Evolutionary conservation across 208 protist species (phyloP).

Genomic region (Lotmaria passim): DNA sequence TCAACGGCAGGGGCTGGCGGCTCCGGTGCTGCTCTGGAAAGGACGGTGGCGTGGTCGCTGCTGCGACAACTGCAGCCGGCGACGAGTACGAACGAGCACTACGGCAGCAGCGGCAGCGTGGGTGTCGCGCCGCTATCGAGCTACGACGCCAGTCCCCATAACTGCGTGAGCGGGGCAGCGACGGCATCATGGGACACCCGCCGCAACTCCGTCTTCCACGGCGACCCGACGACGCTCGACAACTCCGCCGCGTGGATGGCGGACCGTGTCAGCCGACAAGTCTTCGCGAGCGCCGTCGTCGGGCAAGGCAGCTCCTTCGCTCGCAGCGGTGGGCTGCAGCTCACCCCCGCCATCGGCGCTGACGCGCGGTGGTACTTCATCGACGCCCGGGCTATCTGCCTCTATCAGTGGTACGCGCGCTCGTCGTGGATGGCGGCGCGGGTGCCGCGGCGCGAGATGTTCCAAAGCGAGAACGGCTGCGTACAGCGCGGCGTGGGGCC

Average conservation of each 20-base stretch:
- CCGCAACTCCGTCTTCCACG: constrained; percentile 22
- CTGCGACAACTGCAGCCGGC: constrained; percentile 21
- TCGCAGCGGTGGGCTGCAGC: constrained; percentile 19
- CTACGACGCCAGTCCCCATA: not conserved
- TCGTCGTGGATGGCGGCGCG: constrained; percentile 30
- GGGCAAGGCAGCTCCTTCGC: constrained; percentile 17
- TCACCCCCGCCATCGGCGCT: constrained; percentile 39
- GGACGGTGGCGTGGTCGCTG: constrained; percentile 21
- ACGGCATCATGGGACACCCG: not conserved
- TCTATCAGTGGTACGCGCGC: constrained; percentile 44
- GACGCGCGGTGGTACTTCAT: constrained; percentile 66
- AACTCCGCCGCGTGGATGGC: not conserved
- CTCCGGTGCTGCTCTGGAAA: constrained; percentile 9
- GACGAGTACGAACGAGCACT: constrained; percentile 1
- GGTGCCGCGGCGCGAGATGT: constrained; percentile 52
- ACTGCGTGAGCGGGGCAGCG: constrained; percentile 1
- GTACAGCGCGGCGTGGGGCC: constrained; percentile 35
- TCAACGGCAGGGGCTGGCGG: not conserved
- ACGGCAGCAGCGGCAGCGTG: constrained; percentile 1
- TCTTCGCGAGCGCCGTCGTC: constrained; percentile 8
- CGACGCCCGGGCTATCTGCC: constrained; percentile 45
- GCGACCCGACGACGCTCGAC: constrained; percentile 14
- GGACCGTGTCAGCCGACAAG: constrained; percentile 18
- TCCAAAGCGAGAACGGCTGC: constrained; percentile 32
- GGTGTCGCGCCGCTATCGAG: not conserved